These are phyloP conservation scores for Apophysomyces trapeziformis DNA, from an alignment of 371 early-diverging fungal genomes.

Conservation along the genomic window DNA sequence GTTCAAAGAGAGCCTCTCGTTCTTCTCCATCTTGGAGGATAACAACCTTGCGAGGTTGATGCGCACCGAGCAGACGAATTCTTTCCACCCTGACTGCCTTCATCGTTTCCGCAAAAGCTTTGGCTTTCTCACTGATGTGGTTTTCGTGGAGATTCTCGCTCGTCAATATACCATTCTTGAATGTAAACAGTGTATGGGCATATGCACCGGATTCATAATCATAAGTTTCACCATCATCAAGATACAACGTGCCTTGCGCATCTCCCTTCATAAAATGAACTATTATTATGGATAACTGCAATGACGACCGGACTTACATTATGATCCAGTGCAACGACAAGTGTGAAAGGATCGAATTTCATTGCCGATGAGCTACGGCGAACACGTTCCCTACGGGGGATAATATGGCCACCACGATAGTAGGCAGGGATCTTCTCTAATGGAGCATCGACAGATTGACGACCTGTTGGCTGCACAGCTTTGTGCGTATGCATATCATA, in stretches of 20 bases:
- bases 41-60: slow-evolving; percentile 24
- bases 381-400: slow-evolving; percentile 85
- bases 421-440: slow-evolving; percentile 82
- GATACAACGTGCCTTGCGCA: slow-evolving; percentile 79
- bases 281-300: neutral
- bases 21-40: slow-evolving; percentile 21
- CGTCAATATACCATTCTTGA: slow-evolving; percentile 30
- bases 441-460: slow-evolving; percentile 63
- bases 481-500: slow-evolving; percentile 73
- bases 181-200: slow-evolving; percentile 56
- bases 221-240: slow-evolving; percentile 92
- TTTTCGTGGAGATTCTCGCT: slow-evolving; percentile 34
- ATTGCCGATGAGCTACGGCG: slow-evolving; percentile 85
- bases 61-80: slow-evolving; percentile 44
- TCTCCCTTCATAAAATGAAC: slow-evolving; percentile 40
- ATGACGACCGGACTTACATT: slow-evolving; percentile 25
- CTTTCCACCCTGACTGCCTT: slow-evolving; percentile 51
- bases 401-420: slow-evolving; percentile 85
- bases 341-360: slow-evolving; percentile 89
- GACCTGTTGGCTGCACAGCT: slow-evolving; percentile 47
- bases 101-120: slow-evolving; percentile 58
- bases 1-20: slow-evolving; percentile 19
- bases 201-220: slow-evolving; percentile 69
- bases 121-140: slow-evolving; percentile 35
- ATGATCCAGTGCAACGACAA: slow-evolving; percentile 78